A percentile compares a stretch with the other conserved stretches of the same genome.
These are phyloP conservation scores for Rutstroemia sp. DNA, from an alignment of 2,329 filamentous ascomycete species.

Conservation along the genomic window DNA sequence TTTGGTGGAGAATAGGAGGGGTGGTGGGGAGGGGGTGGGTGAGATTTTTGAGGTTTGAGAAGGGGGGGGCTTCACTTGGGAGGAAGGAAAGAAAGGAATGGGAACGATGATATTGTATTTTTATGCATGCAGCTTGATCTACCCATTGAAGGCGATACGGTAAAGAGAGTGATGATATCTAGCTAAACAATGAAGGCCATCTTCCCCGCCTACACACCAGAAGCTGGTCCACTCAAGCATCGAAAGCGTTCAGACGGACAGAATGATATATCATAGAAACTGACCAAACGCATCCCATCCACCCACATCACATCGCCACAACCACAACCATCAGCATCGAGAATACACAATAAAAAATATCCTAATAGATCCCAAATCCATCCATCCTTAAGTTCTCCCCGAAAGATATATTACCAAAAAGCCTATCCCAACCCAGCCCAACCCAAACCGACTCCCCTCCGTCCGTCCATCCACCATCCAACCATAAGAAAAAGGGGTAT, in stretches of 20 bases:
- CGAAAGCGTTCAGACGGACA: too few species aligned
- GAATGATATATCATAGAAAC: not conserved
- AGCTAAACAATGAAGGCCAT: not conserved
- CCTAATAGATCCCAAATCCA: not conserved
- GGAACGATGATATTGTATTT: not conserved
- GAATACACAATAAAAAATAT: too few species aligned
- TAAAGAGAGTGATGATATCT: not conserved
- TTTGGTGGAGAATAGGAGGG: slow-evolving; percentile 16
- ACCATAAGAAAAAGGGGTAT: not conserved
- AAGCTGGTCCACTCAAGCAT: too few species aligned
- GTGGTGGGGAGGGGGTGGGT: slow-evolving; percentile 49
- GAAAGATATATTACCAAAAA: not conserved
- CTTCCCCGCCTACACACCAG: not conserved
- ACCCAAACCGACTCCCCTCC: not conserved
- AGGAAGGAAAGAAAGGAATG: not conserved
- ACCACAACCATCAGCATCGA: not conserved
- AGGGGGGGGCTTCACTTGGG: not conserved
- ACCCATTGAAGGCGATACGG: not conserved
- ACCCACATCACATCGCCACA: not conserved
- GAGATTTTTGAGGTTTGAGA: slow-evolving; percentile 59
- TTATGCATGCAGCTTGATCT: not conserved
- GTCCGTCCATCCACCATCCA: not conserved
- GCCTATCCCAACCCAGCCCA: not conserved
- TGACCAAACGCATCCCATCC: not conserved
- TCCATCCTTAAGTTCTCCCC: not conserved